Conservation (phyloP, 495 filamentous ascomycete species). For the Neurospora sp. region DNA sequence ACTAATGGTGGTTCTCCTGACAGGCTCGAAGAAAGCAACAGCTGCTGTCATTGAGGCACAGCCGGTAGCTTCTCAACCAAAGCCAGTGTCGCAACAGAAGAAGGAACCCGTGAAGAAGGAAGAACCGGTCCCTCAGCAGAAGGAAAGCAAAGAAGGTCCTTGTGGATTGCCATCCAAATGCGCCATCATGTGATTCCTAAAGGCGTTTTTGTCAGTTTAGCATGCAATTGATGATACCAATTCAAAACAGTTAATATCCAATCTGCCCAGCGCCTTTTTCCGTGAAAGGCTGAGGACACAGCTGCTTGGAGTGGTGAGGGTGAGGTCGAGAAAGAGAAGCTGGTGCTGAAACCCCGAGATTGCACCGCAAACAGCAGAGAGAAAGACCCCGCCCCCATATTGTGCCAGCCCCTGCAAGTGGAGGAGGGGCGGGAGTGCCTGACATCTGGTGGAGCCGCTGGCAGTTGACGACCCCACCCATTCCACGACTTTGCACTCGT, state of each 20-base stretch:
- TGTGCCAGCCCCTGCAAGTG: neutral
- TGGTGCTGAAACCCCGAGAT: neutral
- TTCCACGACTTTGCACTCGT: neutral
- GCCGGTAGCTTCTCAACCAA: neutral
- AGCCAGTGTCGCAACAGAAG: neutral
- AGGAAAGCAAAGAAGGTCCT: conserved; percentile 10
- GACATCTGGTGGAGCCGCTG: neutral
- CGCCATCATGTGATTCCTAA: conserved; percentile 4
- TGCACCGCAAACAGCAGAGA: neutral
- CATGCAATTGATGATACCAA: neutral
- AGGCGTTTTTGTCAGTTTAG: neutral
- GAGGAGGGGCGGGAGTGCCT: neutral
- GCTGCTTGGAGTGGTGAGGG: neutral
- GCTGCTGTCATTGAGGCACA: neutral
- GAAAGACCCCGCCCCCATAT: neutral
- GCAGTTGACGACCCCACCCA: neutral
- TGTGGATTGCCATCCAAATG: conserved; percentile 16
- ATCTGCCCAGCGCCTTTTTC: neutral
- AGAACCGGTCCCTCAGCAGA: neutral
- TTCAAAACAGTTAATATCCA: neutral
- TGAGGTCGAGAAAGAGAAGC: neutral
- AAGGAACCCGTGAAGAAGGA: neutral
- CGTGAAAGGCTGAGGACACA: neutral
- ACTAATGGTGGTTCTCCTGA: conserved; percentile 13
- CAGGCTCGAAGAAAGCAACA: neutral